These are phyloP conservation scores for Biscogniauxia marginata DNA, from an alignment of 2,329 filamentous ascomycete genomes.

Conservation along the genomic window DNA sequence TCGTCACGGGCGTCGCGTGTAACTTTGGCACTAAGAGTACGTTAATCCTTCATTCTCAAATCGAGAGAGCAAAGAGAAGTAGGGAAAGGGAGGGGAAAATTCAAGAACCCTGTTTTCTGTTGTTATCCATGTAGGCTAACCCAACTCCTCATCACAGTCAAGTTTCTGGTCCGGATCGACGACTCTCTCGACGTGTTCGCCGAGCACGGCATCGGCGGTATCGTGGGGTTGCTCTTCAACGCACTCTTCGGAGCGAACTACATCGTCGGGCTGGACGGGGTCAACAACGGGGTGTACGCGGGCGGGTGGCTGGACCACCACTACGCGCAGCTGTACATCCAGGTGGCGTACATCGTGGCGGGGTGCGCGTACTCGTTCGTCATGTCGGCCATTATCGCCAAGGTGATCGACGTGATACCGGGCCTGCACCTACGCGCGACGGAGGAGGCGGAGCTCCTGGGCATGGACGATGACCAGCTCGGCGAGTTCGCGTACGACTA, in stretches of 20 bases:
- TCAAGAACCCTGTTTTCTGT: too few relatives aligned
- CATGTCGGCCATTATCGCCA: constrained; percentile 71
- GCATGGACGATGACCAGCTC: constrained; percentile 88
- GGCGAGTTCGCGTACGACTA: constrained; percentile 91
- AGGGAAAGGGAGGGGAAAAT: not conserved
- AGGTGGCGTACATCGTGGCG: constrained; percentile 73
- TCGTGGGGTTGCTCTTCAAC: constrained; percentile 71
- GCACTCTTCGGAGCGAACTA: constrained; percentile 67
- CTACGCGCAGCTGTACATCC: constrained; percentile 73
- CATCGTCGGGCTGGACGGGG: constrained; percentile 73
- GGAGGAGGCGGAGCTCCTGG: constrained; percentile 79
- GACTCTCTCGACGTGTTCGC: constrained; percentile 72
- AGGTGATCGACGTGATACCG: constrained; percentile 71
- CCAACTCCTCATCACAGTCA: constrained; percentile 40
- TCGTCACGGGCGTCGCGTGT: constrained; percentile 63
- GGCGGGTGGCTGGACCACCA: constrained; percentile 77
- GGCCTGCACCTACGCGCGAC: constrained; percentile 77
- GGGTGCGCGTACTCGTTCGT: constrained; percentile 67
- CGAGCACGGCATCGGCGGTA: constrained; percentile 68
- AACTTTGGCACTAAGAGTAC: constrained; percentile 65
- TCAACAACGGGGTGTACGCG: constrained; percentile 62
- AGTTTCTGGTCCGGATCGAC: constrained; percentile 63
- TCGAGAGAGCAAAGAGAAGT: not conserved
- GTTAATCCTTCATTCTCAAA: constrained; percentile 7
- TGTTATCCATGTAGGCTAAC: not conserved